These are phyloP conservation scores for Russula ochroleuca DNA, from an alignment of 768 basidiomycete species.

Conservation along the genomic window DNA sequence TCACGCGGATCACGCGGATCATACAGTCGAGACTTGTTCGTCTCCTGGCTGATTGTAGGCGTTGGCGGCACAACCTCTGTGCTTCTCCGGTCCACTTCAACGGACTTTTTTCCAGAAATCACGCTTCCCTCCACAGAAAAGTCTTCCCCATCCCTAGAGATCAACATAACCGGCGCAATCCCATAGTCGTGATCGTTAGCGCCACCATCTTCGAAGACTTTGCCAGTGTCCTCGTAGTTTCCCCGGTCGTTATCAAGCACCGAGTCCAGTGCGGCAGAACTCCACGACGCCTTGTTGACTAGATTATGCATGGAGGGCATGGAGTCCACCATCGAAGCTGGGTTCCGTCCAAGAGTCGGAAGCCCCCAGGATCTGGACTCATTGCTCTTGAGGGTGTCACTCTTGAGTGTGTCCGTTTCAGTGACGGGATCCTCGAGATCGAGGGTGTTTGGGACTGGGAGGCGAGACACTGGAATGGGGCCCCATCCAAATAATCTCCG, in stretches of 20 bases:
- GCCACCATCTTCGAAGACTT: not conserved
- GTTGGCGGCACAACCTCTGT: constrained; percentile 23
- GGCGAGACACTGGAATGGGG: constrained; percentile 15
- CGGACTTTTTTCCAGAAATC: not conserved
- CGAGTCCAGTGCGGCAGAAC: not conserved
- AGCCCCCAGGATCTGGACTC: not conserved
- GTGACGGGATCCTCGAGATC: constrained; percentile 13
- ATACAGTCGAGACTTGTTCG: constrained; percentile 1
- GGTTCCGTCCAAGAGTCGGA: not conserved
- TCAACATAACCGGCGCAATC: constrained; percentile 11
- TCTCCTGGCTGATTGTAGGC: not conserved
- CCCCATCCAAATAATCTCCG: constrained; percentile 15
- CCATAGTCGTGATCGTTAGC: not conserved
- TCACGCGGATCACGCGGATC: not conserved
- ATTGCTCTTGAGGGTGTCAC: constrained; percentile 8
- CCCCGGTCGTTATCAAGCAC: not conserved
- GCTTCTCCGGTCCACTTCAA: constrained; percentile 11
- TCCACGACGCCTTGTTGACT: not conserved
- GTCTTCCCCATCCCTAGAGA: constrained; percentile 18
- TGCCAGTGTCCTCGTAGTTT: not conserved
- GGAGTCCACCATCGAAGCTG: not conserved
- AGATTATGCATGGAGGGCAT: not conserved
- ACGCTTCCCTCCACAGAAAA: not conserved
- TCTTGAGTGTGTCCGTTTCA: constrained; percentile 9
- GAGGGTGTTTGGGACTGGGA: constrained; percentile 7